Evolutionary conservation across 345 rosid genomes (phyloP), one percentile per base, ranked within the genome.

Genomic region (Carallia pectinifolia): DNA sequence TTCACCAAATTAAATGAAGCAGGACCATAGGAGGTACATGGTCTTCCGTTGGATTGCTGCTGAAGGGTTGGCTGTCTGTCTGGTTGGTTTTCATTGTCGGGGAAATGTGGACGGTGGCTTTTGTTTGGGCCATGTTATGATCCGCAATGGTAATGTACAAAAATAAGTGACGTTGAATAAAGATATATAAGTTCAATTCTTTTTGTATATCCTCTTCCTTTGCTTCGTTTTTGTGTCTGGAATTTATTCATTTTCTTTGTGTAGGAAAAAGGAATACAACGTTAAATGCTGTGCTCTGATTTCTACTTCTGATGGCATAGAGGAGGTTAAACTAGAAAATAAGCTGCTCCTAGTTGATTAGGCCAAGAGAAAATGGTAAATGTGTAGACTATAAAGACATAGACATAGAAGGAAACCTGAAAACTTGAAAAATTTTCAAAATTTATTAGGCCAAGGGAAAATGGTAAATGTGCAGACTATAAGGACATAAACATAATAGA

Each of bases 11-110:
- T 66, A 6, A 31, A 37, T 33, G 7, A n/a, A 17, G 53, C 58
- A 34, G 68, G 70, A 48, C 60, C 75, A 34, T 59, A n/a, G 61
- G 61, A n/a, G 75, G 64, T 44, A 63, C 64, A 31, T 39, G 15
- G 18, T 47, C 7, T 19, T 55, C 33, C 33, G 17, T 58, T 40
- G 44, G 63, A 18, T 63, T 30, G 62, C 61, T 18, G 67, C 63
- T 7, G 12, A 15, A 1, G 10, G 10, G 27, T 29, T 44, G 30
- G 34, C 40, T 18, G 17, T 62, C 40, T 18, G 17, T 62, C 53
- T 38, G 33, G 6, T 8, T 58, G 71, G 63, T 50, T 58, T 18
- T 36, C 44, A 61, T 29, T 27, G 15, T 23, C 39, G 53, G 31
- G 52, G 18, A 12, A 56, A 29, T 19, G n/a, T 15, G 40, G 31